Base-by-base conservation (phyloP, 2,329 filamentous ascomycete genomes). In the Verticillium zaregamsianum region DNA sequence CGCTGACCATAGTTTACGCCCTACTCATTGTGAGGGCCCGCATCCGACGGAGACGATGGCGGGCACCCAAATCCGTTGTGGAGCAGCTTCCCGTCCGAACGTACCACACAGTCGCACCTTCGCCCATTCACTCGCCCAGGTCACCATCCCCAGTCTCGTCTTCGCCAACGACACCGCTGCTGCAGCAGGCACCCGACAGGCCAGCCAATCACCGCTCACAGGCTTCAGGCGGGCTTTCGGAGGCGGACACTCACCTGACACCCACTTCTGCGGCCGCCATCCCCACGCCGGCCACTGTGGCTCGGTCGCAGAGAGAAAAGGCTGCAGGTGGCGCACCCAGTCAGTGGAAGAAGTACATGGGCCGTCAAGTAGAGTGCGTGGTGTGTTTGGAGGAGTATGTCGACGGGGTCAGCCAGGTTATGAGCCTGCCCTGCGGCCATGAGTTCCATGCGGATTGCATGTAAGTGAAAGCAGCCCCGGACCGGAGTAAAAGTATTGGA, bases 381-480 rank as follows among this genome's bases (percentile, higher is more conserved):
- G 94, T 99, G 2, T 99, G 95, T 70, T 79, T 99, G 37, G 95
- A 99, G 72, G 95, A 99, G 73, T 99, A 98, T 71, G 82, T 97
- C 25, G 93, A 97, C 74, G 95, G 95, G 45, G 88, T 97, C 69
- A 97, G 93, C 73, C 87, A 88, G 70, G 94, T 99, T 45, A 99
- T 99, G 95, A 96, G 93, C 72, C 79, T 99, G 63, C 95, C 95
- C 9, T 99, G 95, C 76, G 95, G 95, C 39, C 95, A 99, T 74
- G 95, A 99, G 71, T 99, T 98, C 76, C 95, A 99, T 75, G 94
- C 84, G 32, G 93, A 96, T 73, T 99, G 95, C 93, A 98, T 99
- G 93, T 96, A 79, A 89, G 93, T 90, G 59, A 45, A 45, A 20
- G 11, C 9, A 23, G 8, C 5, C 20, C 9, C 84, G 32, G 92